These are phyloP conservation scores for Micractinium sp. DNA, from an alignment of 139 green algal species.

Conservation along the genomic window DNA sequence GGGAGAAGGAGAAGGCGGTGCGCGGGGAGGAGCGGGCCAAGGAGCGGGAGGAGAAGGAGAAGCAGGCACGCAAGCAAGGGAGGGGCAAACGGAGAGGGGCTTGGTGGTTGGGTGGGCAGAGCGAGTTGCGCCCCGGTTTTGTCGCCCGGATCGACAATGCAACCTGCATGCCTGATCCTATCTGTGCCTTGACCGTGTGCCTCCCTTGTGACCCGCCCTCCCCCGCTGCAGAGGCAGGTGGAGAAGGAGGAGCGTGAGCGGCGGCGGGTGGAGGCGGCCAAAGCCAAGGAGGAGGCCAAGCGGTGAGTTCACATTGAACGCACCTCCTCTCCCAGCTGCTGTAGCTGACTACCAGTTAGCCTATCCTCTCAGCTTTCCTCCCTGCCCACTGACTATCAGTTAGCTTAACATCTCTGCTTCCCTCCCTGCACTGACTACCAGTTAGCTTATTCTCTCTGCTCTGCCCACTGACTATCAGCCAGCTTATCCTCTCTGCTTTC, in stretches of 20 bases:
- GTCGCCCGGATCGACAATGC: too few species aligned
- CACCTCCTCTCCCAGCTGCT: neutral
- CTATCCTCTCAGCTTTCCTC: too few species aligned
- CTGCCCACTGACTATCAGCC: too few species aligned
- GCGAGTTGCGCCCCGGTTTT: too few species aligned
- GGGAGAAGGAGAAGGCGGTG: conserved; percentile 37
- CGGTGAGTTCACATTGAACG: too few species aligned
- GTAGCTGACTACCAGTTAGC: too few species aligned
- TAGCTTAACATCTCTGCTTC: too few species aligned
- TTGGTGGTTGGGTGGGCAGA: too few species aligned
- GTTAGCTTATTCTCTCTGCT: neutral
- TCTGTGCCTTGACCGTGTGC: neutral
- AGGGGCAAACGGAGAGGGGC: too few species aligned
- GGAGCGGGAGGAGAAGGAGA: conserved; percentile 45
- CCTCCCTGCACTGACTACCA: too few species aligned
- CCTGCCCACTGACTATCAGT: too few species aligned
- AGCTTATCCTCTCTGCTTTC: neutral
- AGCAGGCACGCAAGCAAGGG: conserved; percentile 1
- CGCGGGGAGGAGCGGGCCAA: neutral
- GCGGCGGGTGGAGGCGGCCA: conserved; percentile 23
- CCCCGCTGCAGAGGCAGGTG: neutral
- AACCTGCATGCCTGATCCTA: too few species aligned
- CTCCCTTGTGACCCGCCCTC: neutral
- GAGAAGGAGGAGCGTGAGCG: conserved; percentile 51
- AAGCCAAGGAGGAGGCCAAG: conserved; percentile 42